These are phyloP conservation scores for Bombardia bombarda DNA, from an alignment of 495 filamentous ascomycete genomes.

Conservation along the genomic window DNA sequence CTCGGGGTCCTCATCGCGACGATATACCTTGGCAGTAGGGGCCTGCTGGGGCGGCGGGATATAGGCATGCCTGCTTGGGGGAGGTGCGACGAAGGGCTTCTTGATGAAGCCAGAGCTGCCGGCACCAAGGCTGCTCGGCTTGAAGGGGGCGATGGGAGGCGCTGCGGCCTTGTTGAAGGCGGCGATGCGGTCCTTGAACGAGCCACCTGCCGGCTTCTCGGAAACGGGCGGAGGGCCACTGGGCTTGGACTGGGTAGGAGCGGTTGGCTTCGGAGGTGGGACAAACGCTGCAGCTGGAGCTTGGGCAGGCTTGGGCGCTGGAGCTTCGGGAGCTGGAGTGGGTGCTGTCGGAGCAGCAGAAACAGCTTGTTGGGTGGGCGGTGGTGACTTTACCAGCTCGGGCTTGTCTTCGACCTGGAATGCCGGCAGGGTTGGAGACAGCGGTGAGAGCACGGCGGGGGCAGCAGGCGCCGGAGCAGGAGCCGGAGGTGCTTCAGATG, in stretches of 20 bases:
- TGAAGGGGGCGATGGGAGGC: constrained; percentile 79
- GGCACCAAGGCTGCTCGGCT: constrained; percentile 57
- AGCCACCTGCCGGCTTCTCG: constrained; percentile 82
- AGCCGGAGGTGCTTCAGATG: constrained; percentile 63
- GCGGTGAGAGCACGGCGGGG: constrained; percentile 17
- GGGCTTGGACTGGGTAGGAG: constrained; percentile 37
- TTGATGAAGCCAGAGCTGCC: constrained; percentile 71
- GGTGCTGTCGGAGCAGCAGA: constrained; percentile 22
- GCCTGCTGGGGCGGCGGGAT: constrained; percentile 61
- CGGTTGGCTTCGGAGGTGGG: constrained; percentile 39
- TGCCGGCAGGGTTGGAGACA: constrained; percentile 24
- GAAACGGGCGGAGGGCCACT: constrained; percentile 55
- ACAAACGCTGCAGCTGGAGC: constrained; percentile 5
- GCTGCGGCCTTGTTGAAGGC: constrained; percentile 90
- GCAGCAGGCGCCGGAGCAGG: constrained; percentile 42
- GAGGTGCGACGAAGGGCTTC: constrained; percentile 96
- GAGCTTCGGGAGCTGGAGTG: constrained; percentile 19
- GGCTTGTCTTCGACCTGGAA: constrained; percentile 21
- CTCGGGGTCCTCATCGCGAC: constrained; percentile 83
- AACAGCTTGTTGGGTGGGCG: constrained; percentile 14
- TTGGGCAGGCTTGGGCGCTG: constrained; percentile 29
- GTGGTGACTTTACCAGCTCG: constrained; percentile 13
- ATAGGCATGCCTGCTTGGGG: constrained; percentile 88
- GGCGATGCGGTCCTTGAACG: constrained; percentile 91
- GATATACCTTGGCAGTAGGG: constrained; percentile 66